These are phyloP conservation scores for Aspergillus sp. DNA, from an alignment of 2,329 filamentous ascomycete genomes.

Conservation along the genomic window DNA sequence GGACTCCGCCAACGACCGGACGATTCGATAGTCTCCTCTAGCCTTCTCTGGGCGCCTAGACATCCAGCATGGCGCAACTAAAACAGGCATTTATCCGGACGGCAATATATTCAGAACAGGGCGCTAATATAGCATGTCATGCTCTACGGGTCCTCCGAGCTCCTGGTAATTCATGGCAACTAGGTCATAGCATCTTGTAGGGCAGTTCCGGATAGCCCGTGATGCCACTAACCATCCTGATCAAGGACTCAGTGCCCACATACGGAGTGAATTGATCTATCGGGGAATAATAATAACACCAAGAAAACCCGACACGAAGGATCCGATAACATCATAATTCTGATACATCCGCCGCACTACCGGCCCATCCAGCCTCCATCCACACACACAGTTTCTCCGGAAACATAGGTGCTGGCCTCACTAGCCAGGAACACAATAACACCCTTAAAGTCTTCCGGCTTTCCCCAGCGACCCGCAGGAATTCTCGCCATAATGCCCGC, in stretches of 20 bases:
- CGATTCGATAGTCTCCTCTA: neutral
- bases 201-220: neutral
- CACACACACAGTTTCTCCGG: constrained; percentile 75
- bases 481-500: constrained; percentile 76
- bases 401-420: constrained; percentile 74
- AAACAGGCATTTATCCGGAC: neutral
- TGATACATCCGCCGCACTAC: constrained; percentile 38
- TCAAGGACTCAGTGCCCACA: neutral
- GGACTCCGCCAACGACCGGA: neutral
- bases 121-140: neutral
- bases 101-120: constrained; percentile 7
- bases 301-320: neutral
- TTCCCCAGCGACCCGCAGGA: constrained; percentile 79
- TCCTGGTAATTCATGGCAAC: neutral
- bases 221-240: neutral
- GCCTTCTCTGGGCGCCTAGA: neutral
- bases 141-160: too few relatives aligned
- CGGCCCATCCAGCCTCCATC: constrained; percentile 94
- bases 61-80: neutral
- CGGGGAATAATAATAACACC: neutral
- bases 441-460: constrained; percentile 84
- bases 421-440: constrained; percentile 74
- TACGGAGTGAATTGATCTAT: neutral
- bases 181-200: neutral
- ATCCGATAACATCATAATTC: neutral